Evolutionary conservation across 179 eudicot genomes (phyloP).

Genomic region (Drosera spatulata): DNA sequence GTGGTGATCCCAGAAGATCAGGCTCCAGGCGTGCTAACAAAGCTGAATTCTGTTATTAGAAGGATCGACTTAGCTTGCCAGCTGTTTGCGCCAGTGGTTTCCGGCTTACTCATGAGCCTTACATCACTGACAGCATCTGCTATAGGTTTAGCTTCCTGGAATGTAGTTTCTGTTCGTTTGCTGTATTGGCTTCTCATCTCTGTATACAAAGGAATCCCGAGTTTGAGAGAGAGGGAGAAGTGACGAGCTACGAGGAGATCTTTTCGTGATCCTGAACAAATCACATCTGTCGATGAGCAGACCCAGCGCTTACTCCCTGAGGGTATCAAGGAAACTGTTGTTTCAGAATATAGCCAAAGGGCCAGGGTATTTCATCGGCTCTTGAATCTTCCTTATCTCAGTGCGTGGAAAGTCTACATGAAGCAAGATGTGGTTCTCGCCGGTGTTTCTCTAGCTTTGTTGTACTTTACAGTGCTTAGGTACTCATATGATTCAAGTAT

Average conservation of each 20-base stretch:
- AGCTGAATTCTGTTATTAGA: conserved; percentile 72
- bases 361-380: conserved; percentile 19
- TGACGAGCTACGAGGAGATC: conserved; percentile 3
- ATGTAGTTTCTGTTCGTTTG: conserved; percentile 51
- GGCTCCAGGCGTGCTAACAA: conserved; percentile 41
- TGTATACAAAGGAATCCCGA: conserved; percentile 72
- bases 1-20: conserved; percentile 84
- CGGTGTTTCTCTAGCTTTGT: conserved; percentile 69
- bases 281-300: conserved; percentile 23
- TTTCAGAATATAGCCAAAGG: conserved; percentile 3
- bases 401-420: conserved; percentile 68
- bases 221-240: conserved; percentile 38
- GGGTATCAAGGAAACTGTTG: conserved; percentile 8
- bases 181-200: conserved; percentile 71
- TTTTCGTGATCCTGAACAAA: conserved; percentile 18
- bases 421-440: conserved; percentile 81
- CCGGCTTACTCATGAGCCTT: conserved; percentile 80
- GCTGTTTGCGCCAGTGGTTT: conserved; percentile 66
- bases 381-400: conserved; percentile 34
- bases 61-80: conserved; percentile 78
- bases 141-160: conserved; percentile 50
- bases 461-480: conserved; percentile 82
- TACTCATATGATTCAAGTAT: conserved; percentile 1
- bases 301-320: conserved; percentile 8
- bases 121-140: conserved; percentile 73